A percentile compares a stretch with the other conserved stretches of the same genome.
phyloP scores from a whole-genome alignment of 257 asterid species.

The Mentha longifolia region DNA sequence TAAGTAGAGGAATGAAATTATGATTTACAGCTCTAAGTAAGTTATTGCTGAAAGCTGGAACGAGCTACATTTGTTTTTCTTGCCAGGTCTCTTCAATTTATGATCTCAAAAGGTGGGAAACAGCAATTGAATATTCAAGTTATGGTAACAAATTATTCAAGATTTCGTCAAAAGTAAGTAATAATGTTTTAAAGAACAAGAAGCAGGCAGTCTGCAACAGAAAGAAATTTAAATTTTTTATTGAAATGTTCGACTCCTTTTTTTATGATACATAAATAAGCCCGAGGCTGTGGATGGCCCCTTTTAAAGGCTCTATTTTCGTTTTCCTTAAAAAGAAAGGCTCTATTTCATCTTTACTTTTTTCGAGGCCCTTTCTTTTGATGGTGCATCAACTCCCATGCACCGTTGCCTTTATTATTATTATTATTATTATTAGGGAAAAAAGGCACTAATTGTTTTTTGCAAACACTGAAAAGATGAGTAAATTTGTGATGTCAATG shows the following conservation, averaged over 20 bases:
- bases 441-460: constrained; percentile 22
- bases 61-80: not conserved
- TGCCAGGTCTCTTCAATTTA: not conserved
- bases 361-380: constrained; percentile 38
- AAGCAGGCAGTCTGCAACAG: constrained; percentile 37
- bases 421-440: not conserved
- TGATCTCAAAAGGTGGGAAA: not conserved
- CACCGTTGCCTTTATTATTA: constrained; percentile 34
- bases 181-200: not conserved
- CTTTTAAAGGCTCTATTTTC: constrained; percentile 15
- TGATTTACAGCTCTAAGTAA: too few relatives aligned
- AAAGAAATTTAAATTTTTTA: constrained; percentile 27
- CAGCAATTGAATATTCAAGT: not conserved
- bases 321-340: not conserved
- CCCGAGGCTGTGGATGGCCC: not conserved
- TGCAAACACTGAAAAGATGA: constrained; percentile 24
- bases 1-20: too few relatives aligned
- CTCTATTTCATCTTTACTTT: constrained; percentile 37
- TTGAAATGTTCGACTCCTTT: constrained; percentile 44
- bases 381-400: constrained; percentile 61
- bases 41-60: too few relatives aligned
- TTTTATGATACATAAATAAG: not conserved
- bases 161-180: constrained; percentile 37
- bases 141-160: constrained; percentile 34
- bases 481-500: constrained; percentile 34